Evolutionary conservation across 1,284 basidiomycete genomes (phyloP).

Genomic region (Cystobasidium pallidum): DNA sequence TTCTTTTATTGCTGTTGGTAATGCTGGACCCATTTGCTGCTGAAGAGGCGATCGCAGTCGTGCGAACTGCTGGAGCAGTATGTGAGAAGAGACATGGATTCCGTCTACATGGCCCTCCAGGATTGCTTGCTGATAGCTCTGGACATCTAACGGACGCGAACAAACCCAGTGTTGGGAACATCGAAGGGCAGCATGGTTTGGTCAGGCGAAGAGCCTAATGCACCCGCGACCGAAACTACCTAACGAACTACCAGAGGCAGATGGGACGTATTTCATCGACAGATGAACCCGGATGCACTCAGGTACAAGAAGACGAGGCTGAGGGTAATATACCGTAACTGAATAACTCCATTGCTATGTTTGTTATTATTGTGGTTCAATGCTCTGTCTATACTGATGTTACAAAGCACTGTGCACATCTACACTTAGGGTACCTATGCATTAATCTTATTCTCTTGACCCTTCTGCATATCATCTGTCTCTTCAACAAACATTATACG

Average conservation of each 20-base stretch:
- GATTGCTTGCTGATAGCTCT: slow-evolving; percentile 37
- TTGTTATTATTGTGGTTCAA: background rate
- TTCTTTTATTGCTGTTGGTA: background rate
- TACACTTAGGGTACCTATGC: slow-evolving; percentile 47
- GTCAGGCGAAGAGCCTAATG: background rate
- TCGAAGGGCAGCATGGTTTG: background rate
- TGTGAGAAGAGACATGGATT: slow-evolving; percentile 44
- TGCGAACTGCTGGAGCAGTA: slow-evolving; percentile 20
- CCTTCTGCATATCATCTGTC: no score
- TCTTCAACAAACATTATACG: no score
- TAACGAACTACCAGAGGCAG: background rate
- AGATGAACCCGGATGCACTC: no score
- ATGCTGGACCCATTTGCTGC: background rate
- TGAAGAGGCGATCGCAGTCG: slow-evolving; percentile 18
- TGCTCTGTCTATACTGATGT: background rate
- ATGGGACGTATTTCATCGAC: background rate
- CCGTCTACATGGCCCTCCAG: slow-evolving; percentile 36
- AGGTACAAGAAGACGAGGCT: background rate
- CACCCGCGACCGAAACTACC: background rate
- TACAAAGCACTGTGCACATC: slow-evolving; percentile 6
- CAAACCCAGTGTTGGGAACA: slow-evolving; percentile 41
- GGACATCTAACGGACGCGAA: slow-evolving; percentile 42
- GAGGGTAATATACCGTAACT: background rate
- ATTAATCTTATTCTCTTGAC: no score
- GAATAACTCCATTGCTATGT: background rate